A percentile compares a stretch with the other conserved stretches of the same genome.
phyloP scores from a whole-genome alignment of 2,329 filamentous ascomycete genomes.

The Colletotrichum siamense region DNA sequence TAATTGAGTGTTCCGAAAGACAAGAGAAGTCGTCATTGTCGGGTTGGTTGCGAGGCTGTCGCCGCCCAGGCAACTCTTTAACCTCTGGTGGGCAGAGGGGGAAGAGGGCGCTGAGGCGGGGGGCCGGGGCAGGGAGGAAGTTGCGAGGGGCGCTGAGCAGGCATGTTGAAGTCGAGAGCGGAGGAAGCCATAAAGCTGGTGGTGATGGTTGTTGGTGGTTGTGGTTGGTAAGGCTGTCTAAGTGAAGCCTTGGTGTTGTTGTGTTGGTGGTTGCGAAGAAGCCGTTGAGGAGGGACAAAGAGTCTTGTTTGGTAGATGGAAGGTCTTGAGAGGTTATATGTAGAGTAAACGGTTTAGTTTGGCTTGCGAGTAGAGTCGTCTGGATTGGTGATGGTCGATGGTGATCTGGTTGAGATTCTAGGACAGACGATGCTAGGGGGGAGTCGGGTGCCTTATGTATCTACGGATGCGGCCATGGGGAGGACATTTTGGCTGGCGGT shows the following conservation, averaged over 20 bases:
- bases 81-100: constrained; percentile 67
- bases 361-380: background rate
- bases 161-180: constrained; percentile 47
- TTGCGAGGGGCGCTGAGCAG: constrained; percentile 67
- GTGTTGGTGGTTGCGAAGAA: background rate
- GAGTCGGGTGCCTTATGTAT: constrained; percentile 25
- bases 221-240: background rate
- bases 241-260: background rate
- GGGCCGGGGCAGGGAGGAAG: constrained; percentile 72
- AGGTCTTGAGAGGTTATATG: background rate
- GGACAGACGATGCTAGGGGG: background rate
- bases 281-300: constrained; percentile 9
- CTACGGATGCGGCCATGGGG: constrained; percentile 10
- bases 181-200: constrained; percentile 19
- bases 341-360: constrained; percentile 1
- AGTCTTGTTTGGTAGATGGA: background rate
- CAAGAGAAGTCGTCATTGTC: background rate
- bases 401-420: background rate
- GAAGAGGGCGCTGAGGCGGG: constrained; percentile 68
- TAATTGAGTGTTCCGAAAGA: background rate
- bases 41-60: background rate
- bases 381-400: constrained; percentile 7
- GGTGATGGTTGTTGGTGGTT: constrained; percentile 9
- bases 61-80: constrained; percentile 35
- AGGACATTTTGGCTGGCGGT: constrained; percentile 17